Conservation (phyloP, 1,284 basidiomycete genomes). For the Microbotryomycetes sp. region DNA sequence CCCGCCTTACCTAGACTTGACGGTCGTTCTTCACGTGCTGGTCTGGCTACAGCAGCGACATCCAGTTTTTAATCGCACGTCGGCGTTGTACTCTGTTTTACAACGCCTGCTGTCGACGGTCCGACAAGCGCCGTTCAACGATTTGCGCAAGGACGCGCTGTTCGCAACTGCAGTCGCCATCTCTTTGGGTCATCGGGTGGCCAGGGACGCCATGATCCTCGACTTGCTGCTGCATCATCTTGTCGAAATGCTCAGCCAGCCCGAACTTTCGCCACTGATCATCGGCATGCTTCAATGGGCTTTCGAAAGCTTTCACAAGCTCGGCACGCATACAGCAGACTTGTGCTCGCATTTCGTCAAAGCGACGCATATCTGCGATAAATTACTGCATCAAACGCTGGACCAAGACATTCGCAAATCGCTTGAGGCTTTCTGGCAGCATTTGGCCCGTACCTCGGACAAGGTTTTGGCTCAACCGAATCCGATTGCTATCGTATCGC, state of each 20-base stretch:
- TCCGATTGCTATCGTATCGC: constrained; percentile 2
- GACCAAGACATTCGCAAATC: background rate
- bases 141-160: constrained; percentile 72
- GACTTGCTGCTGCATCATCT: constrained; percentile 58
- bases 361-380: constrained; percentile 55
- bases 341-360: constrained; percentile 49
- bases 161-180: constrained; percentile 68
- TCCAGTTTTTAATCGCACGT: constrained; percentile 3
- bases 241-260: constrained; percentile 57
- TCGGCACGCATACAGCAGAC: constrained; percentile 15
- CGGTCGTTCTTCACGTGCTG: constrained; percentile 45
- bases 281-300: constrained; percentile 51
- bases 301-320: constrained; percentile 28
- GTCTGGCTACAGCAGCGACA: constrained; percentile 29
- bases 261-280: constrained; percentile 59
- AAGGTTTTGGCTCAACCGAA: constrained; percentile 1
- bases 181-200: constrained; percentile 54
- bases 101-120: constrained; percentile 64
- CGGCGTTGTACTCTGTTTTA: constrained; percentile 63
- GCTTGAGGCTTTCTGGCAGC: background rate
- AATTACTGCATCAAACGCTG: background rate
- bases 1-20: constrained; percentile 30
- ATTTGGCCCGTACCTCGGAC: background rate
- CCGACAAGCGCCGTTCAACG: constrained; percentile 64
- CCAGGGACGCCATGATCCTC: constrained; percentile 44